A percentile compares a stretch with the other conserved stretches of the same genome.
Evolutionary conservation across 306 rosid species (phyloP).

Genomic region (Dicorynia guianensis): DNA sequence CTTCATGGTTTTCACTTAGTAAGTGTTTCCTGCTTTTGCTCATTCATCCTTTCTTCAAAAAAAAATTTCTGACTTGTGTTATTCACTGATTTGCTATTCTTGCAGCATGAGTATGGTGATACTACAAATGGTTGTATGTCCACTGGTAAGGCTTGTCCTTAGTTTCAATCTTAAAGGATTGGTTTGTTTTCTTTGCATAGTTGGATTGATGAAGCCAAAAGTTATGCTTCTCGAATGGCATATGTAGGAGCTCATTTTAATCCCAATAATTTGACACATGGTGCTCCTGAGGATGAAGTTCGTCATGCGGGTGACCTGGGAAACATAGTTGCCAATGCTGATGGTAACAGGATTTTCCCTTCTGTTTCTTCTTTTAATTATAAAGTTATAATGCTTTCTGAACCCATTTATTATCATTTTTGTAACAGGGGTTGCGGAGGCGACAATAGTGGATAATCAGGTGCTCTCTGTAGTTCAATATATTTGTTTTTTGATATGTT

Average conservation of each 20-base stretch:
- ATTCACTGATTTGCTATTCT: slow-evolving; percentile 14
- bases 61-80: slow-evolving; percentile 2
- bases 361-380: background rate
- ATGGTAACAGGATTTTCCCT: slow-evolving; percentile 49
- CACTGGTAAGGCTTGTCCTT: slow-evolving; percentile 59
- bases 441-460: slow-evolving; percentile 71
- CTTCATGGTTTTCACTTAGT: slow-evolving; percentile 93
- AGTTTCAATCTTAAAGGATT: slow-evolving; percentile 7
- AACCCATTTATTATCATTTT: slow-evolving; percentile 7
- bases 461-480: slow-evolving; percentile 38
- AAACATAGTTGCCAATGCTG: slow-evolving; percentile 82
- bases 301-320: slow-evolving; percentile 99
- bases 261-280: slow-evolving; percentile 73
- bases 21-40: slow-evolving; percentile 45
- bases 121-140: slow-evolving; percentile 98
- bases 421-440: slow-evolving; percentile 72
- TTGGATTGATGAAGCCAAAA: slow-evolving; percentile 13
- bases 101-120: slow-evolving; percentile 94
- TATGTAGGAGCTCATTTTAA: slow-evolving; percentile 89
- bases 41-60: slow-evolving; percentile 18
- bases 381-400: background rate
- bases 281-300: slow-evolving; percentile 89
- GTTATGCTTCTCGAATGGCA: slow-evolving; percentile 29
- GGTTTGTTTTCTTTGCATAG: background rate
- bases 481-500: background rate